Evolutionary conservation across 2,329 filamentous ascomycete species (phyloP).

Genomic region (Epichloe hybrida): DNA sequence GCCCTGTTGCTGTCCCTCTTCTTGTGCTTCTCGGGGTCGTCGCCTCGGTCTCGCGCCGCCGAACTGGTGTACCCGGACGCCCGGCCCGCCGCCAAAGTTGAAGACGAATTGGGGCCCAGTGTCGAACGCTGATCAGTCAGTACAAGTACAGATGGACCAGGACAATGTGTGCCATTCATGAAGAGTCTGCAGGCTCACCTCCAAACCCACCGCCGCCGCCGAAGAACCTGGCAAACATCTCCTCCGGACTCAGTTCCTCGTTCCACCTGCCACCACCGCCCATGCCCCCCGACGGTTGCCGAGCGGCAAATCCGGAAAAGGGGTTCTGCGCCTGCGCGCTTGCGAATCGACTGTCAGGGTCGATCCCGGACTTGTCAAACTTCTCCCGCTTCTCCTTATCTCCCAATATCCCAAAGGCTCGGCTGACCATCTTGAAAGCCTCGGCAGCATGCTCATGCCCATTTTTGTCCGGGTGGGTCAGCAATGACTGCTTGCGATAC

Average conservation of each 20-base stretch:
- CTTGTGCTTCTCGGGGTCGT: constrained; percentile 54
- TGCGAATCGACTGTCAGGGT: constrained; percentile 80
- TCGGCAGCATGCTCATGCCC: constrained; percentile 90
- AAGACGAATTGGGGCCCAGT: constrained; percentile 83
- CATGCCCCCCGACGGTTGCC: constrained; percentile 29
- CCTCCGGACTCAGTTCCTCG: constrained; percentile 88
- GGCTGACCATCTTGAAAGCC: constrained; percentile 95
- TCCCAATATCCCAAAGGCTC: constrained; percentile 84
- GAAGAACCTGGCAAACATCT: constrained; percentile 96
- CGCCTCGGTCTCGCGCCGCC: constrained; percentile 65
- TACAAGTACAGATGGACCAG: constrained; percentile 5
- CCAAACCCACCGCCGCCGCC: constrained; percentile 59
- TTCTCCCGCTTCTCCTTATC: constrained; percentile 79
- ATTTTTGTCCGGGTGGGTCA: constrained; percentile 99
- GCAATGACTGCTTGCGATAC: constrained; percentile 82
- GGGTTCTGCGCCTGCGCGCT: constrained; percentile 43
- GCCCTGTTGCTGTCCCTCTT: constrained; percentile 34
- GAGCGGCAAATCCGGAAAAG: constrained; percentile 47
- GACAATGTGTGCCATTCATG: too few species aligned
- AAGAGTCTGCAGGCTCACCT: constrained; percentile 17
- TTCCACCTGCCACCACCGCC: constrained; percentile 56
- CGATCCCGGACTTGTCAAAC: constrained; percentile 79
- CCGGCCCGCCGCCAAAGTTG: constrained; percentile 83
- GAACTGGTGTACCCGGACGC: constrained; percentile 90
- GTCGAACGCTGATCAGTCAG: constrained; percentile 43